Conservation (phyloP, 2,329 filamentous ascomycete genomes). For the Xylaria sp. region DNA sequence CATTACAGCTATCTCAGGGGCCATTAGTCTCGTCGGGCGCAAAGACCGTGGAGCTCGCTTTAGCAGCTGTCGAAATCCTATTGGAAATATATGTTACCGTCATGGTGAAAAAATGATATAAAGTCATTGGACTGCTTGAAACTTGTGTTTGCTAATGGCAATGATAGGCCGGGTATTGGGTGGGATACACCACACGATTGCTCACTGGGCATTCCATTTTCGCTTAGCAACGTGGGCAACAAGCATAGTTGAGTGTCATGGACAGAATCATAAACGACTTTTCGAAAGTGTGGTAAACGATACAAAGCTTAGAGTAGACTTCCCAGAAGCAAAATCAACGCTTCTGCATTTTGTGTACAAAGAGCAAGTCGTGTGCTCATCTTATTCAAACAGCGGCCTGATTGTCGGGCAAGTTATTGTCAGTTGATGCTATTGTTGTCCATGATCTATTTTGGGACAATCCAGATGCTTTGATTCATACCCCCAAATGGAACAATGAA, state of each 20-base stretch:
- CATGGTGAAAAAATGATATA: background rate
- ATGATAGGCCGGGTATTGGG: background rate
- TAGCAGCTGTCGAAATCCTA: background rate
- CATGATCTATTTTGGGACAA: background rate
- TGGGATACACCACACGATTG: background rate
- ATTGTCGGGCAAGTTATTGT: conserved; percentile 12
- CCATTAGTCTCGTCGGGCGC: too few relatives aligned
- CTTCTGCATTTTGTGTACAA: background rate
- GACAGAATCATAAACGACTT: background rate
- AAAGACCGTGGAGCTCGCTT: too few relatives aligned
- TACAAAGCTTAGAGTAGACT: background rate
- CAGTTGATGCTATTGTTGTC: background rate
- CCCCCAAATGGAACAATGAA: conserved; percentile 11
- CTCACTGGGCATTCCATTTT: background rate
- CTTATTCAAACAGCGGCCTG: background rate
- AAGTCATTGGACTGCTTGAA: background rate
- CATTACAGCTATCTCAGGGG: too few relatives aligned
- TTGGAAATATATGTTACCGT: background rate
- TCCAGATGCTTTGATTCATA: background rate
- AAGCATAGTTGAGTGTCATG: background rate
- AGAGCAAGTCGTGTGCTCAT: background rate
- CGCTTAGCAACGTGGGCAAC: background rate
- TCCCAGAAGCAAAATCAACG: too few relatives aligned
- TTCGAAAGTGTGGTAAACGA: background rate
- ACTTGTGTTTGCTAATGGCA: background rate